phyloP scores from a whole-genome alignment of 345 rosid genomes.

The Raphanus sativus region DNA sequence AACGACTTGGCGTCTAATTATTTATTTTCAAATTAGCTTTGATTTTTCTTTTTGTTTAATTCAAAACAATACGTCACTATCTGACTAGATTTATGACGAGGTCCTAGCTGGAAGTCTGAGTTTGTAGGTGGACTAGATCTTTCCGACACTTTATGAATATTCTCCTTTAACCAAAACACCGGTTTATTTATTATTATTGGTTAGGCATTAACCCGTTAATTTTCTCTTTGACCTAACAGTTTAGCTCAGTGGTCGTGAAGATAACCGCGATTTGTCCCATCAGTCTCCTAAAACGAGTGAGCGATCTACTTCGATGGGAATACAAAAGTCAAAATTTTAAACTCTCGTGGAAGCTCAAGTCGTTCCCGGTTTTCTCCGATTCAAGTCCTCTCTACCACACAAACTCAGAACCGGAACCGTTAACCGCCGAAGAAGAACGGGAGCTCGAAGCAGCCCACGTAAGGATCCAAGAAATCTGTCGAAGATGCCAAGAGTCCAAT shows the following conservation, averaged over 20 bases:
- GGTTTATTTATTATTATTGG: neutral
- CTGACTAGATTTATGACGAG: slow-evolving; percentile 28
- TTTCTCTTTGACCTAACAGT: slow-evolving; percentile 42
- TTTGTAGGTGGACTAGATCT: slow-evolving; percentile 18
- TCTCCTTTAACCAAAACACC: neutral
- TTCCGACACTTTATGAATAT: slow-evolving; percentile 22
- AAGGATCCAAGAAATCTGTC: slow-evolving; percentile 59
- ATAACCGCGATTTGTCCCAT: slow-evolving; percentile 77
- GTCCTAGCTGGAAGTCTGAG: slow-evolving; percentile 11
- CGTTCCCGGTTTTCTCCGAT: slow-evolving; percentile 65
- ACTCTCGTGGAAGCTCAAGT: slow-evolving; percentile 73
- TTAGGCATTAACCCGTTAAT: neutral
- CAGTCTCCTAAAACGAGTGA: slow-evolving; percentile 58
- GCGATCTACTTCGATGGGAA: slow-evolving; percentile 86
- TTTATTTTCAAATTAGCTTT: neutral
- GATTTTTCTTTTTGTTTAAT: neutral
- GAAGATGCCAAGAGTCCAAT: slow-evolving; percentile 51
- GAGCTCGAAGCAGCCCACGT: slow-evolving; percentile 54
- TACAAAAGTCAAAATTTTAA: slow-evolving; percentile 51
- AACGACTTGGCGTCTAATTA: slow-evolving; percentile 8
- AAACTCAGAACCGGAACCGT: slow-evolving; percentile 53
- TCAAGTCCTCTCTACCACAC: slow-evolving; percentile 81
- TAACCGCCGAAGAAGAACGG: slow-evolving; percentile 58
- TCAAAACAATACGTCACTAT: slow-evolving; percentile 19
- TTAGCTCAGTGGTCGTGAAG: slow-evolving; percentile 70